These are phyloP conservation scores for Colletotrichum sp. DNA, from an alignment of 2,329 filamentous ascomycete species.

Conservation along the genomic window DNA sequence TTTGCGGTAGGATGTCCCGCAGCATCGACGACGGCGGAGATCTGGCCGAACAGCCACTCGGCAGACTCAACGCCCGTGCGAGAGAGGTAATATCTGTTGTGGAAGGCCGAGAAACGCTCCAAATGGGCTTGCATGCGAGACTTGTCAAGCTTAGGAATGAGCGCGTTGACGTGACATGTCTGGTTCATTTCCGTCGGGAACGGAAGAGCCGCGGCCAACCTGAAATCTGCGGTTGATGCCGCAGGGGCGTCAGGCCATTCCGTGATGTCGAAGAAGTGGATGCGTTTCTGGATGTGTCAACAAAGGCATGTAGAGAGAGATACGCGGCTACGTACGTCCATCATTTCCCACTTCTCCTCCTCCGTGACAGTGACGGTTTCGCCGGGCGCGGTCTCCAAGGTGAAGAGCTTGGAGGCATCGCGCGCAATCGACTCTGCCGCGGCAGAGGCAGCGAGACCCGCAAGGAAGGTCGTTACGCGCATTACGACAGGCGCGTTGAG, in stretches of 20 bases:
- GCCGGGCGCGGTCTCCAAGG: constrained; percentile 24
- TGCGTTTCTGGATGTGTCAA: constrained; percentile 15
- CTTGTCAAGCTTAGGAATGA: constrained; percentile 11
- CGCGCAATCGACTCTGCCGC: constrained; percentile 11
- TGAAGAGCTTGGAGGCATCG: constrained; percentile 21
- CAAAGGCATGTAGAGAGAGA: fast-evolving
- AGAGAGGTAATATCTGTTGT: constrained; percentile 71
- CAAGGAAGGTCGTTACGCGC: constrained; percentile 22
- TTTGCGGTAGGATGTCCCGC: constrained; percentile 65
- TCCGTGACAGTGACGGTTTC: constrained; percentile 26
- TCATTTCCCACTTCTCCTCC: constrained; percentile 27
- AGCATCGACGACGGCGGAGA: constrained; percentile 63
- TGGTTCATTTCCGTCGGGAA: constrained; percentile 24
- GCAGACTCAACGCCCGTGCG: constrained; percentile 72
- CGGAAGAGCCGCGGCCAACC: constrained; percentile 10
- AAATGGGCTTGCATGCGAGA: constrained; percentile 16
- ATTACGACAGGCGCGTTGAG: constrained; percentile 1
- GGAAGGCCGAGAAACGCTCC: constrained; percentile 67
- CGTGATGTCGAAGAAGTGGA: constrained; percentile 29
- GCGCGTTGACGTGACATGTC: constrained; percentile 20
- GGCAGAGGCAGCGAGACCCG: constrained; percentile 21
- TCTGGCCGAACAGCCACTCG: constrained; percentile 72
- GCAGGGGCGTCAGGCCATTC: constrained; percentile 21
- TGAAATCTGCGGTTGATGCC: constrained; percentile 1
- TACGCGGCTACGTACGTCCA: constrained; percentile 19